Conservation (phyloP, 768 basidiomycete genomes). For the Austroboletus eburneus region DNA sequence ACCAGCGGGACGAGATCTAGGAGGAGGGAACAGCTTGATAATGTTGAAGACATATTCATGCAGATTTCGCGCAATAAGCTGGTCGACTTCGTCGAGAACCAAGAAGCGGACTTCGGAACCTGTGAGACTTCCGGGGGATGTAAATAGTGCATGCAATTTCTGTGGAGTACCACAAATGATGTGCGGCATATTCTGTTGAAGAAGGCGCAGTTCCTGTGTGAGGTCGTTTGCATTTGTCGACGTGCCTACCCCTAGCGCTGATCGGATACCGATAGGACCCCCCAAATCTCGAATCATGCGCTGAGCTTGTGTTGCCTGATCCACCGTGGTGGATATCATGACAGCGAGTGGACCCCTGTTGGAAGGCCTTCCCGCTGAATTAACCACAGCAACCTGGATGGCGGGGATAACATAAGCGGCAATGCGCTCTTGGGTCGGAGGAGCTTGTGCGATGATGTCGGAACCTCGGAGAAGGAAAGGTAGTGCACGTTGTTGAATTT, state of each 20-base stretch:
- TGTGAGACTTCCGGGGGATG: constrained; percentile 65
- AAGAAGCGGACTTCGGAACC: constrained; percentile 90
- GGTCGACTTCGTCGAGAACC: constrained; percentile 96
- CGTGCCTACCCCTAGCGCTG: constrained; percentile 81
- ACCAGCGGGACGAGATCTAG: constrained; percentile 58
- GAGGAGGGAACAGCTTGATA: constrained; percentile 87
- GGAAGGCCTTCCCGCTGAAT: constrained; percentile 50
- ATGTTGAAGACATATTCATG: constrained; percentile 94
- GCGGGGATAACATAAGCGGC: constrained; percentile 95
- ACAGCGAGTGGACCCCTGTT: constrained; percentile 79
- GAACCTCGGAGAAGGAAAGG: constrained; percentile 92
- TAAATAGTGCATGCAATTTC: constrained; percentile 90
- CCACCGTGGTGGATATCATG: constrained; percentile 96
- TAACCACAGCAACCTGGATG: constrained; percentile 74
- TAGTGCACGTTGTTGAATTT: constrained; percentile 95
- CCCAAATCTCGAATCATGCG: constrained; percentile 94
- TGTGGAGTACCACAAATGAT: constrained; percentile 97
- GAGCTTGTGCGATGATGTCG: constrained; percentile 98
- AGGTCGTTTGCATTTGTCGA: constrained; percentile 59
- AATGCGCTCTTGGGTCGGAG: constrained; percentile 97
- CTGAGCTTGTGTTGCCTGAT: constrained; percentile 97
- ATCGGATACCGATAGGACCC: constrained; percentile 86
- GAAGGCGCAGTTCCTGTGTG: constrained; percentile 70
- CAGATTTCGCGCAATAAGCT: constrained; percentile 93
- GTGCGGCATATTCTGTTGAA: constrained; percentile 92